Evolutionary conservation across 148 eudicot species (phyloP).

Genomic region (Vaccinium myrtillus): DNA sequence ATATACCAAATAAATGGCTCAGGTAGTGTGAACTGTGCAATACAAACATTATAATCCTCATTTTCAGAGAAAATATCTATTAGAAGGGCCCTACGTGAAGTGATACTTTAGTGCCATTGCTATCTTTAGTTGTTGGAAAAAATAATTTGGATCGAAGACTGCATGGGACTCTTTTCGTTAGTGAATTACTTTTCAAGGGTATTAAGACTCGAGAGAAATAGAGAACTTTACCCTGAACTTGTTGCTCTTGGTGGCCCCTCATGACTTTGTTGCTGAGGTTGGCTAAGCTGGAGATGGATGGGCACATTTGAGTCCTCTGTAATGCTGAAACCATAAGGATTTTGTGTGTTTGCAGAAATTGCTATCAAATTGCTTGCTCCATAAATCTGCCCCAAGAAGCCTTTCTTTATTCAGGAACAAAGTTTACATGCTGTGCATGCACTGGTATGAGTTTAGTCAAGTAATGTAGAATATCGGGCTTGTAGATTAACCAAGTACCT

Average conservation of each 20-base stretch:
- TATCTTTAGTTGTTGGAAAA: neutral
- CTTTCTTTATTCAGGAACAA: neutral
- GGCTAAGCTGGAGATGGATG: constrained; percentile 42
- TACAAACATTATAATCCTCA: neutral
- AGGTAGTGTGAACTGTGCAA: neutral
- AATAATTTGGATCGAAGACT: neutral
- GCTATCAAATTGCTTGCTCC: constrained; percentile 30
- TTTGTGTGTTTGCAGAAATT: constrained; percentile 20
- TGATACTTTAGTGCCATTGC: neutral
- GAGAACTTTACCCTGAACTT: constrained; percentile 4
- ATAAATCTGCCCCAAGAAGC: constrained; percentile 36
- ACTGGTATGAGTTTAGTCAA: neutral
- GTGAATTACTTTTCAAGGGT: neutral
- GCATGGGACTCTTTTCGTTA: neutral
- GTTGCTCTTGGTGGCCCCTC: constrained; percentile 7
- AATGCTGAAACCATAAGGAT: constrained; percentile 31
- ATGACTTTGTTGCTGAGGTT: constrained; percentile 32
- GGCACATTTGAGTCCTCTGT: constrained; percentile 29
- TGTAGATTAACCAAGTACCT: constrained; percentile 27
- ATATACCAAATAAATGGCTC: neutral
- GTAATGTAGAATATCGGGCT: neutral
- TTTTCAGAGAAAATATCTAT: neutral
- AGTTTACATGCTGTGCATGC: neutral
- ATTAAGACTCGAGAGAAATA: neutral
- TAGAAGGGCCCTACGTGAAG: neutral